These are phyloP conservation scores for Botrytis tulipae DNA, from an alignment of 2,329 filamentous ascomycete genomes.

Conservation along the genomic window DNA sequence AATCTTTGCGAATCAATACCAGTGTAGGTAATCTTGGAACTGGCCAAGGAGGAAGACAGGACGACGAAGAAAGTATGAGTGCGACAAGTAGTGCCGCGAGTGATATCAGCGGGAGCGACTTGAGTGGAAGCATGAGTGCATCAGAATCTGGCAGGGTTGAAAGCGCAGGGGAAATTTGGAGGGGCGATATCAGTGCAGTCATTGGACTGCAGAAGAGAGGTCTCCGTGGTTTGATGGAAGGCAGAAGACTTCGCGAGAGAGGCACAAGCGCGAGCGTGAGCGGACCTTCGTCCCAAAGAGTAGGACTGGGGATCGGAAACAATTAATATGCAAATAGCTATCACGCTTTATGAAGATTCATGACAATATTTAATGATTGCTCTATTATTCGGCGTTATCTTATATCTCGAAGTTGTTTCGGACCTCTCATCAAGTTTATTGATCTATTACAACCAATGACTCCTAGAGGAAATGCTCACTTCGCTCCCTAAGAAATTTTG, in stretches of 20 bases:
- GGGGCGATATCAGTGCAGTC: slow-evolving; percentile 78
- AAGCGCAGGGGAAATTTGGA: slow-evolving; percentile 67
- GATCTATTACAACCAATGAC: not conserved
- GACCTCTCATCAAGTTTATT: not conserved
- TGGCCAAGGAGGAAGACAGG: slow-evolving; percentile 35
- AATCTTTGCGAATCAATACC: slow-evolving; percentile 50
- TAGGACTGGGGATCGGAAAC: slow-evolving; percentile 53
- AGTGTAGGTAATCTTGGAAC: slow-evolving; percentile 42
- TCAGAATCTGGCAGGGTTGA: slow-evolving; percentile 42
- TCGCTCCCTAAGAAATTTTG: not conserved
- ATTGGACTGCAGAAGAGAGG: slow-evolving; percentile 95
- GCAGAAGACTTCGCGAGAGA: slow-evolving; percentile 77
- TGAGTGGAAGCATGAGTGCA: slow-evolving; percentile 39
- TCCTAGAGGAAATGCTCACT: not conserved
- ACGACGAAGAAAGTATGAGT: slow-evolving; percentile 40
- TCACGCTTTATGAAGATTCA: slow-evolving; percentile 21
- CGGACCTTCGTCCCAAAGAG: slow-evolving; percentile 40
- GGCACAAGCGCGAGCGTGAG: slow-evolving; percentile 46
- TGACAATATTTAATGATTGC: slow-evolving; percentile 21
- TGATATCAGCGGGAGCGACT: slow-evolving; percentile 34
- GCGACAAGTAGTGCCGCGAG: slow-evolving; percentile 34
- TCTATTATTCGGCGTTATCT: slow-evolving; percentile 16
- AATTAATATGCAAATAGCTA: slow-evolving; percentile 13
- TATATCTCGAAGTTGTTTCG: not conserved
- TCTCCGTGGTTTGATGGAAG: slow-evolving; percentile 90